These are phyloP conservation scores for Crithidia sp. DNA, from an alignment of 208 protist species.

Conservation along the genomic window DNA sequence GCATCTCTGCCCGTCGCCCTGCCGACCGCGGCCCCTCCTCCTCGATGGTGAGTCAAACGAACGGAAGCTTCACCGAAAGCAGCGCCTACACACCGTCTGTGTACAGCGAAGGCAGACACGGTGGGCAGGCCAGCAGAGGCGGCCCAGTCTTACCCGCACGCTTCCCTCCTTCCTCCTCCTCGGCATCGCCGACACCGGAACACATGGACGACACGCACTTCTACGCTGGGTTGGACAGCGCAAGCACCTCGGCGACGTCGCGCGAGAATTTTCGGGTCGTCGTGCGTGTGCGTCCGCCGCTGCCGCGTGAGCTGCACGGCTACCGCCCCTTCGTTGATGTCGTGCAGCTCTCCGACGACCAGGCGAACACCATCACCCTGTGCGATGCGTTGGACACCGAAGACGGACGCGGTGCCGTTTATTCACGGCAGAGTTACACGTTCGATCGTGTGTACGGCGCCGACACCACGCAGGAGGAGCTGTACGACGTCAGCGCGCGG, in stretches of 20 bases:
- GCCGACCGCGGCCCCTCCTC: slow-evolving; percentile 14
- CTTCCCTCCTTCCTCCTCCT: neutral
- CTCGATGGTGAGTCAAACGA: slow-evolving; percentile 17
- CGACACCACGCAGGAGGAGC: slow-evolving; percentile 54
- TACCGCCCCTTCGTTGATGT: slow-evolving; percentile 69
- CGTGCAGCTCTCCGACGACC: slow-evolving; percentile 54
- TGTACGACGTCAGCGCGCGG: slow-evolving; percentile 80
- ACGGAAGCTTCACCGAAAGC: slow-evolving; percentile 24
- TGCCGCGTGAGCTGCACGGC: slow-evolving; percentile 78
- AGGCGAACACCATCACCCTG: slow-evolving; percentile 64
- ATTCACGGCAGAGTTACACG: slow-evolving; percentile 75
- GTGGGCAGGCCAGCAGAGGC: neutral
- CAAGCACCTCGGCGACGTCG: slow-evolving; percentile 32
- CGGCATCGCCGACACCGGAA: slow-evolving; percentile 8
- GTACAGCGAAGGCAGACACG: slow-evolving; percentile 18
- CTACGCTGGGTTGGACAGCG: no score
- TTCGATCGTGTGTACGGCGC: slow-evolving; percentile 74
- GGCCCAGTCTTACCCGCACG: neutral
- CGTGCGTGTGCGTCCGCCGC: slow-evolving; percentile 87
- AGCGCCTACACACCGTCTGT: slow-evolving; percentile 21
- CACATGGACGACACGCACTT: no score
- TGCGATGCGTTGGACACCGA: slow-evolving; percentile 77
- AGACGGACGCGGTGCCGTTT: slow-evolving; percentile 56
- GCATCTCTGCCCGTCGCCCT: slow-evolving; percentile 5
- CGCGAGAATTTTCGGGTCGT: slow-evolving; percentile 83